These are phyloP conservation scores for Chionographis japonica DNA, from an alignment of 106 monocot species.

Conservation along the genomic window DNA sequence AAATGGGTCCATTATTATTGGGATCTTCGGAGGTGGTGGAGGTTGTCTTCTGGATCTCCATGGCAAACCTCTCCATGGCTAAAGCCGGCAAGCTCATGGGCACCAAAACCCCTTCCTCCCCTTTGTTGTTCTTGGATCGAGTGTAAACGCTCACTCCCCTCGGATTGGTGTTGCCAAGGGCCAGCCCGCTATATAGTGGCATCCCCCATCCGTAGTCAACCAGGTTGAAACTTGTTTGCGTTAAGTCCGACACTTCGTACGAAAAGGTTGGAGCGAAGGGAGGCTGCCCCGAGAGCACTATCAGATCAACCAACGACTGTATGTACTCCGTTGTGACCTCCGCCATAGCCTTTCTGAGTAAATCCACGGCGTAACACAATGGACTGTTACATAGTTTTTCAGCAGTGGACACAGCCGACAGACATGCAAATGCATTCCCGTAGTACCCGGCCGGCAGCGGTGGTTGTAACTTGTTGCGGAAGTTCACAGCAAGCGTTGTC, in stretches of 20 bases:
- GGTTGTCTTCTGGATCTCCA: slow-evolving; percentile 21
- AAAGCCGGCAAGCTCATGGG: slow-evolving; percentile 37
- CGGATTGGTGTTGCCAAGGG: slow-evolving; percentile 24
- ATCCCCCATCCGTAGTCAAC: slow-evolving; percentile 59
- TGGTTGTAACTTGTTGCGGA: slow-evolving; percentile 5
- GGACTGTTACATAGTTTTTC: slow-evolving; percentile 26
- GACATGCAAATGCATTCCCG: slow-evolving; percentile 46
- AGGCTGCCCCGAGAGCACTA: slow-evolving; percentile 39
- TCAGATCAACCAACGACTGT: slow-evolving; percentile 41
- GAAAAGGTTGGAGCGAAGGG: slow-evolving; percentile 24
- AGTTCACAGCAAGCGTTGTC: slow-evolving; percentile 32
- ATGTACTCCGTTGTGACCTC: slow-evolving; percentile 51
- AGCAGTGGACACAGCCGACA: slow-evolving; percentile 28
- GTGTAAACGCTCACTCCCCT: slow-evolving; percentile 24
- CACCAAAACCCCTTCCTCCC: slow-evolving; percentile 50
- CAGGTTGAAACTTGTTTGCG: slow-evolving; percentile 21
- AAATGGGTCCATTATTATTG: too few relatives aligned
- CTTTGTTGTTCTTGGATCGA: slow-evolving; percentile 19
- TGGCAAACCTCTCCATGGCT: slow-evolving; percentile 42
- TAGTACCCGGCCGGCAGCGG: slow-evolving; percentile 44
- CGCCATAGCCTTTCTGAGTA: slow-evolving; percentile 38
- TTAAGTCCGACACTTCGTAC: slow-evolving; percentile 44
- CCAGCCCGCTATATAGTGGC: slow-evolving; percentile 42
- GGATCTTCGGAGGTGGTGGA: too few relatives aligned
- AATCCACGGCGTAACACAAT: slow-evolving; percentile 33